These are phyloP conservation scores for Kentomonas sorsogonicus DNA, from an alignment of 208 protist species.

Conservation along the genomic window DNA sequence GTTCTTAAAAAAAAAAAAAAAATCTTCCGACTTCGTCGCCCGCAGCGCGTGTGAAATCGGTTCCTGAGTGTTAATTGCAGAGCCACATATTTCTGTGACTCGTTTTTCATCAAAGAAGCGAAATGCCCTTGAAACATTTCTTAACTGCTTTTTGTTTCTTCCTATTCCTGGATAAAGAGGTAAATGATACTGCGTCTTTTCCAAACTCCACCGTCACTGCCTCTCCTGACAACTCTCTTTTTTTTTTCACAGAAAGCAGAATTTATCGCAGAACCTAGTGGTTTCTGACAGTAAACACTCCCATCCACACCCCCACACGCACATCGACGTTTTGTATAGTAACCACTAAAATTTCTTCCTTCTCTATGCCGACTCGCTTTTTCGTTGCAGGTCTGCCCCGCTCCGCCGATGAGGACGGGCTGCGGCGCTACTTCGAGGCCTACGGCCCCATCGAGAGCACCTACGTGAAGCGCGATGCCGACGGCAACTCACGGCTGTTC, in stretches of 20 bases:
- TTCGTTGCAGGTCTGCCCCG: constrained; percentile 15
- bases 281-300: not conserved
- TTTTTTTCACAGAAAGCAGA: not conserved
- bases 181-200: not conserved
- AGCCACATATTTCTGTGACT: constrained; percentile 3
- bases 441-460: constrained; percentile 13
- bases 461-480: not conserved
- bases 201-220: too few species aligned
- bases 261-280: not conserved
- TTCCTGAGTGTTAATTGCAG: not conserved
- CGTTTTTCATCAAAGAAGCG: constrained; percentile 4
- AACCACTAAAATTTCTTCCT: too few species aligned
- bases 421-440: constrained; percentile 10
- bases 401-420: not conserved
- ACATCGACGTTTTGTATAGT: constrained; percentile 1
- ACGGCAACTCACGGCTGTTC: constrained; percentile 8
- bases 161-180: not conserved
- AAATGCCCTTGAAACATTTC: not conserved
- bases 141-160: constrained; percentile 1
- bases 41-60: too few species aligned
- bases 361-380: not conserved
- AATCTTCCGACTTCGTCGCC: too few species aligned
- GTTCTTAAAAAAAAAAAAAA: constrained; percentile 9
- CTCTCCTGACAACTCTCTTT: too few species aligned
- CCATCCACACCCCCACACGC: not conserved